Evolutionary conservation across 2,329 filamentous ascomycete species (phyloP).

Genomic region (Botrytis byssoidea): DNA sequence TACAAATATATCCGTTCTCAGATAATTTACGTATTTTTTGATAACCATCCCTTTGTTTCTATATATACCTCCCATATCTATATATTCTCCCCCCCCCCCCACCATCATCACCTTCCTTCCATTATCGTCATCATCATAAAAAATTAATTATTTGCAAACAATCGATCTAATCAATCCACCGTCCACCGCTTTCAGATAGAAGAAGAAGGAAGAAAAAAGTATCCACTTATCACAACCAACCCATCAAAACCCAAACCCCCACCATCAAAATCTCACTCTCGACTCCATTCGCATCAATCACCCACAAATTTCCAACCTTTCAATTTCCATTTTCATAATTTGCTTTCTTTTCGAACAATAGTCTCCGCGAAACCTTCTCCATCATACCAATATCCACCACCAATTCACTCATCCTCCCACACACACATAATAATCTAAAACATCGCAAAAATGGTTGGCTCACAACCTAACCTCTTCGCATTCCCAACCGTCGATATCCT

Average conservation of each 20-base stretch:
- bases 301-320: conserved; percentile 5
- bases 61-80: neutral
- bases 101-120: neutral
- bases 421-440: neutral
- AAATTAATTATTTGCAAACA: neutral
- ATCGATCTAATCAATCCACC: neutral
- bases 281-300: conserved; percentile 8
- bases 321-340: neutral
- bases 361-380: neutral
- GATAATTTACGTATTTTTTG: neutral
- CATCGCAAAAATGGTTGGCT: conserved; percentile 30
- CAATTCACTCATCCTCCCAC: neutral
- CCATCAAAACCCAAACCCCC: conserved; percentile 9
- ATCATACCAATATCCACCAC: neutral
- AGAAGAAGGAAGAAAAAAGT: neutral
- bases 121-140: neutral
- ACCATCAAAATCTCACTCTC: conserved; percentile 4
- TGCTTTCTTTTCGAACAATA: neutral
- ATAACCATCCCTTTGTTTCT: neutral
- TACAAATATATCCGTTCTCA: neutral
- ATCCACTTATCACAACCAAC: conserved; percentile 3
- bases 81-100: neutral
- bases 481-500: conserved; percentile 70
- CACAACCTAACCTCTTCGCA: conserved; percentile 68
- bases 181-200: conserved; percentile 8